Base-by-base conservation (phyloP, 2,329 filamentous ascomycete species). In the Aspergillus ustus region DNA sequence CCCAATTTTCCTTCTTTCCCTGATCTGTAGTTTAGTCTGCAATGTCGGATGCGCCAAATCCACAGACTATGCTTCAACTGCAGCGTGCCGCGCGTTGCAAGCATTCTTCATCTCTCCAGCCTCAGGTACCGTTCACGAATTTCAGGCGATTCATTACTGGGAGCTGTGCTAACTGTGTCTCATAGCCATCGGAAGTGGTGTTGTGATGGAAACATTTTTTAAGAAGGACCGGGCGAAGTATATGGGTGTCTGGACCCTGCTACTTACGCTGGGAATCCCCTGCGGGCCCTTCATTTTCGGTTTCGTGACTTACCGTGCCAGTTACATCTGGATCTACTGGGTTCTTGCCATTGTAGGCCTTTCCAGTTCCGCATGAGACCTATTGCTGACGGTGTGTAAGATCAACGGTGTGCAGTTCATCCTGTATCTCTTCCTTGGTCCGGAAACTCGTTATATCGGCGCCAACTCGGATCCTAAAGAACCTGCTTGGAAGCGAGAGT, bases 271-370 rank as follows among this genome's bases (percentile, higher is more conserved):
- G 11, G 83, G n/a, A 85, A 84, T 82, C 28, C 81, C 81, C 1
- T 63, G 77, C 22, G 73, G 72, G 11, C 74, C 74, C 1, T 72
- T 76, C 19, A 74, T 77, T 22, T 73, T 76, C 29, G 74, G 74
- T 0, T 76, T 76, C n/a, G 84, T 87, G 0, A 79, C 82, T 0
- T 75, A 83, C 59, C 78, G 82, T 9, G 80, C 83, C 15, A 81
- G 82, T 0, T 87, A 84, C 59, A 78, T 82, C 17, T 87, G 85
- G 85, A 85, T 87, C 28, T 87, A 84, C 70, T 87, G 82, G 80
- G 79, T 83, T 22, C 73, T 87, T 22, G 83, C 84, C 1, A 87
- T 87, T 45, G 82, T 84, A n/a, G 46, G 58, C 52, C 64, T 17
- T 20, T 28, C 19, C 6, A 44, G 17, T 28, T 20, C 11, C 2